Conservation (phyloP, 2,329 filamentous ascomycete genomes). For the Furcasterigmium sp. region DNA sequence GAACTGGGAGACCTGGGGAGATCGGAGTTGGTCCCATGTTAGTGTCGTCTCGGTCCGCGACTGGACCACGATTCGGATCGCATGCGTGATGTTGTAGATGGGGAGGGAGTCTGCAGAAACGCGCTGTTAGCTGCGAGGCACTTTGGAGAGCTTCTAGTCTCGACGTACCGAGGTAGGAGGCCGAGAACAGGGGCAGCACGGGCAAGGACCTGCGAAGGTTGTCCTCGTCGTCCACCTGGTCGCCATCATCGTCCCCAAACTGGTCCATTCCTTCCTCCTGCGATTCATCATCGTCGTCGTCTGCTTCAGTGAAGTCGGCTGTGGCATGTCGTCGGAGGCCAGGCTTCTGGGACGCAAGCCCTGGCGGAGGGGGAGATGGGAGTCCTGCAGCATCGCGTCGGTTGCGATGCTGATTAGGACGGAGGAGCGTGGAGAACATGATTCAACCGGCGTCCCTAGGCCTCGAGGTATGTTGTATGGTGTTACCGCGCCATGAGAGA, state of each 20-base stretch:
- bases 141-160: not conserved
- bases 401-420: slow-evolving; percentile 9
- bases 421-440: slow-evolving; percentile 14
- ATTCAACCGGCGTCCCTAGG: slow-evolving; percentile 1
- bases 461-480: not conserved
- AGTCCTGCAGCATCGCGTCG: slow-evolving; percentile 8
- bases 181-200: slow-evolving; percentile 73
- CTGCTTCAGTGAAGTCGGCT: slow-evolving; percentile 61
- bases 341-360: slow-evolving; percentile 23
- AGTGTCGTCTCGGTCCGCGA: slow-evolving; percentile 86
- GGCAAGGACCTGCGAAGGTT: slow-evolving; percentile 24
- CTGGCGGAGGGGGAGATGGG: slow-evolving; percentile 10
- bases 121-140: not conserved
- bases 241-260: slow-evolving; percentile 24
- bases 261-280: slow-evolving; percentile 20
- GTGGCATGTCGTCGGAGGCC: slow-evolving; percentile 46
- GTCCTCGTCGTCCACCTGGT: slow-evolving; percentile 31
- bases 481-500: slow-evolving; percentile 3
- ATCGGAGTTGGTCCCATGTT: slow-evolving; percentile 90
- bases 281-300: slow-evolving; percentile 45
- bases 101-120: slow-evolving; percentile 67
- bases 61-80: slow-evolving; percentile 78
- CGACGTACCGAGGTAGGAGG: slow-evolving; percentile 64
- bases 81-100: slow-evolving; percentile 85
- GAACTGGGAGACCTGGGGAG: slow-evolving; percentile 95